Percentiles rank a stretch among this genome's conserved stretches.
Conservation (phyloP, 2,329 filamentous ascomycete genomes). For the Neofusicoccum cordaticola region DNA sequence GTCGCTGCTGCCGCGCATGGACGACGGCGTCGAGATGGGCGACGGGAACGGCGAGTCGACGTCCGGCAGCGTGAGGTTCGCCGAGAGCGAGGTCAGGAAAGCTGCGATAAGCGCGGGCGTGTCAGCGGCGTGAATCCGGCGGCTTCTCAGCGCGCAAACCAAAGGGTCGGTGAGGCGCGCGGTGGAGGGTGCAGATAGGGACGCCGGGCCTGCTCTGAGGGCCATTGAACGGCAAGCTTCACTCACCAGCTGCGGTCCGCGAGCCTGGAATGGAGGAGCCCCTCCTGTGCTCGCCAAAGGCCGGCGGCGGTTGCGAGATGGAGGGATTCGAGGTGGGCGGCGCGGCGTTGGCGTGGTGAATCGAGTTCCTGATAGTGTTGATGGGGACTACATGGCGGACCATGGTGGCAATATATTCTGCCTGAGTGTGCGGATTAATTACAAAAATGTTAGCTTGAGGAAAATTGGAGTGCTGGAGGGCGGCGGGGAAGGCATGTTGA, state of each 20-base stretch:
- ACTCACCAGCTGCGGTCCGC: conserved; percentile 38
- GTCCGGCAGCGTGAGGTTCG: conserved; percentile 68
- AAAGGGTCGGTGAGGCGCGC: neutral
- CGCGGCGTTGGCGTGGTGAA: conserved; percentile 7
- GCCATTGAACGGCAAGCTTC: neutral
- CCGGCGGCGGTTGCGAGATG: neutral
- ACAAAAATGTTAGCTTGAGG: neutral
- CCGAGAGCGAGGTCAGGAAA: conserved; percentile 78
- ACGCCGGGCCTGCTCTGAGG: neutral
- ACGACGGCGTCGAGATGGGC: conserved; percentile 64
- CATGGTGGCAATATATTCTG: conserved; percentile 13
- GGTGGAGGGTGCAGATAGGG: neutral
- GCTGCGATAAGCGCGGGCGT: conserved; percentile 48
- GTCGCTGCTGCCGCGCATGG: conserved; percentile 42
- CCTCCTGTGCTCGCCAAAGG: conserved; percentile 15
- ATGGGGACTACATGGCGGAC: conserved; percentile 18
- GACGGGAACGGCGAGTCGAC: conserved; percentile 55
- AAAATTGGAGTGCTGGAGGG: neutral
- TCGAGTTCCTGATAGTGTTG: conserved; percentile 15
- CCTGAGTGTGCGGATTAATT: neutral
- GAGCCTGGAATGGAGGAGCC: conserved; percentile 32
- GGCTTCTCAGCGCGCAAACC: neutral
- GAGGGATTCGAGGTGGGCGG: conserved; percentile 4
- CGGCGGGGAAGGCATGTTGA: conserved; percentile 14
- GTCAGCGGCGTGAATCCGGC: neutral